These are phyloP conservation scores for Rhypophila decipiens DNA, from an alignment of 495 filamentous ascomycete genomes.

Conservation along the genomic window DNA sequence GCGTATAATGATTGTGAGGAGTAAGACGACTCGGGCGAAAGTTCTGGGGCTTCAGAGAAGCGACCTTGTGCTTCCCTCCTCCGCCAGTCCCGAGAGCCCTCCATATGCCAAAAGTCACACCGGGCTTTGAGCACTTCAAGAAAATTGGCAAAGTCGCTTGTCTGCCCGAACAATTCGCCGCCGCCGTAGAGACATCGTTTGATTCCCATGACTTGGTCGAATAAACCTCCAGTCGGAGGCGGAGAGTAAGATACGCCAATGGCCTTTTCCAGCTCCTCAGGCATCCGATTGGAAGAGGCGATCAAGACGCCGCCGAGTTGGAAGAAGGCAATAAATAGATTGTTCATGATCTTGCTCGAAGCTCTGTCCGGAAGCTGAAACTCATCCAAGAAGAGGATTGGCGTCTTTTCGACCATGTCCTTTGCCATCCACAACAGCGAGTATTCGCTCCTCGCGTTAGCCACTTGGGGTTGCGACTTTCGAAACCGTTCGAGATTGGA, in stretches of 20 bases:
- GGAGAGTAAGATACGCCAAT: slow-evolving; percentile 52
- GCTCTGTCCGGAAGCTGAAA: slow-evolving; percentile 68
- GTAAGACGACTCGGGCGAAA: no score
- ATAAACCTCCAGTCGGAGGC: slow-evolving; percentile 42
- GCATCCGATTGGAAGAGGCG: slow-evolving; percentile 68
- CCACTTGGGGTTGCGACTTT: slow-evolving; percentile 25
- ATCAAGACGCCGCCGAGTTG: slow-evolving; percentile 66
- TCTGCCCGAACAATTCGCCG: slow-evolving; percentile 41
- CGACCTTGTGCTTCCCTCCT: slow-evolving; percentile 36
- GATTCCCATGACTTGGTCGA: slow-evolving; percentile 38
- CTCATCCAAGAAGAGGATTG: slow-evolving; percentile 67
- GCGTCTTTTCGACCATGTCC: slow-evolving; percentile 58
- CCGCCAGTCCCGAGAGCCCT: slow-evolving; percentile 59
- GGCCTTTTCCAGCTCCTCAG: slow-evolving; percentile 64
- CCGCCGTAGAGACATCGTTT: slow-evolving; percentile 19
- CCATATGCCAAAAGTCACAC: slow-evolving; percentile 69
- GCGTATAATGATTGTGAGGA: no score
- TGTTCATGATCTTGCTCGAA: slow-evolving; percentile 62
- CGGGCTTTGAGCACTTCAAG: slow-evolving; percentile 60
- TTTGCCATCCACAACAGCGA: slow-evolving; percentile 60
- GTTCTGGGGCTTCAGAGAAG: not conserved
- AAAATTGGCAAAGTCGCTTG: slow-evolving; percentile 60
- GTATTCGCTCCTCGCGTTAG: slow-evolving; percentile 41
- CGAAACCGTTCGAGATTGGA: slow-evolving; percentile 55
- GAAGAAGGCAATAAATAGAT: slow-evolving; percentile 65